Base-by-base conservation (phyloP, 1,284 basidiomycete species). In the Ceratobasidium sp. region DNA sequence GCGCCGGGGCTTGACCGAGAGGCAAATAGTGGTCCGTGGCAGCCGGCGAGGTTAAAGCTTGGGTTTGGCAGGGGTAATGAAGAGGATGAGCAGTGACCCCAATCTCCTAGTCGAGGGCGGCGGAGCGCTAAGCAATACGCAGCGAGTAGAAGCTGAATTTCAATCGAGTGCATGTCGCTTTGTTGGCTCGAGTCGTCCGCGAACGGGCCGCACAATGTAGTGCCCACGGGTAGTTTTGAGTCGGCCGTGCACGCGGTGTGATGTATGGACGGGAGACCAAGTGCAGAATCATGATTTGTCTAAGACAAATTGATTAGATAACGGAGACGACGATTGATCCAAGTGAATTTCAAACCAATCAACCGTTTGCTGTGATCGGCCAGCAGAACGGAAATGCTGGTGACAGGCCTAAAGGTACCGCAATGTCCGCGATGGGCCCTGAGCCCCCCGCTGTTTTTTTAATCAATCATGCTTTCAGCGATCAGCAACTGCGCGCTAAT, bases 111-210 rank as follows among this genome's bases (percentile, higher is more conserved):
- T 60, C 21, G 36, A 9, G 10, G 10, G 41, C 41, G 23, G 58
- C 3, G 58, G 23, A 6, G 12, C 23, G 58, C 23, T 60, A 21
- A 23, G 41, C 53, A 57, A 57, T 39, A 3, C 12, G 14, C 3
- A 10, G 58, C 58, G 58, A 60, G 58, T 45, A 60, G 58, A 45
- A 43, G 39, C 12, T 6, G 58, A 60, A 60, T 60, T 60, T 60
- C 39, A 43, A 60, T 23, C 5, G 58, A 32, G 2, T 8, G 1
- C 18, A 23, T 26, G 36, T 34, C 4, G 36, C 36, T 39, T 39
- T 39, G 36, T 39, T 39, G 14, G 5, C 36, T 18, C 8, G 16
- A 48, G 18, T 48, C 23, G 23, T 48, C n/a, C 9, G 46, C n/a
- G 23, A 23, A n/a, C 8, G 46, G 9, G 23, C 23, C n/a, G n/a